A percentile compares a stretch with the other conserved stretches of the same genome.
Evolutionary conservation across 495 filamentous ascomycete species (phyloP).

Genomic region (Annulohypoxylon moriforme): DNA sequence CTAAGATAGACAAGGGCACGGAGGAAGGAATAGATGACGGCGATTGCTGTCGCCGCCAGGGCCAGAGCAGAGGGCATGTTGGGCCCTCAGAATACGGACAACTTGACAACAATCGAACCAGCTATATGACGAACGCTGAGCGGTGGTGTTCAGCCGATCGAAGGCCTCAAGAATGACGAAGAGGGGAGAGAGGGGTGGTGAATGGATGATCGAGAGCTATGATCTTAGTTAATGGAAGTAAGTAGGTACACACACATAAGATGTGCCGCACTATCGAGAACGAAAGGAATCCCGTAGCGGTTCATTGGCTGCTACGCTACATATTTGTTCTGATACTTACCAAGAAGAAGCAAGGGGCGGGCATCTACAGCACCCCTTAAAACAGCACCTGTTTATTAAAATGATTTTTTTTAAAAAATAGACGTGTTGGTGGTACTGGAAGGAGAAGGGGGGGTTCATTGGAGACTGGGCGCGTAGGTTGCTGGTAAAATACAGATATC

Average conservation of each 20-base stretch:
- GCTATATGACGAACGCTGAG: slow-evolving; percentile 2
- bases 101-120: slow-evolving; percentile 1
- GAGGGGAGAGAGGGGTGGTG: neutral
- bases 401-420: too few relatives aligned
- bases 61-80: slow-evolving; percentile 9
- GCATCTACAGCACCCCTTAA: slow-evolving; percentile 9
- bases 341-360: slow-evolving; percentile 5
- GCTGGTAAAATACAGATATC: too few relatives aligned
- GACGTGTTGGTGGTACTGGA: neutral
- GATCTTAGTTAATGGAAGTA: neutral
- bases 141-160: neutral
- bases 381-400: neutral
- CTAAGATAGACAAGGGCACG: slow-evolving; percentile 3
- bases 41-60: slow-evolving; percentile 5
- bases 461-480: too few relatives aligned
- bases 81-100: slow-evolving; percentile 7
- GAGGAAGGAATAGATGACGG: slow-evolving; percentile 10
- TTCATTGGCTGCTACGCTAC: slow-evolving; percentile 7
- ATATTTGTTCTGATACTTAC: slow-evolving; percentile 4
- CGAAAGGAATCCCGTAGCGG: neutral
- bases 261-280: slow-evolving; percentile 8
- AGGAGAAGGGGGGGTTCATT: too few relatives aligned
- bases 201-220: slow-evolving; percentile 3
- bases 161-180: neutral
- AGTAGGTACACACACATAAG: neutral